These are phyloP conservation scores for Solanum bulbocastanum DNA, from an alignment of 257 asterid species.

Conservation along the genomic window DNA sequence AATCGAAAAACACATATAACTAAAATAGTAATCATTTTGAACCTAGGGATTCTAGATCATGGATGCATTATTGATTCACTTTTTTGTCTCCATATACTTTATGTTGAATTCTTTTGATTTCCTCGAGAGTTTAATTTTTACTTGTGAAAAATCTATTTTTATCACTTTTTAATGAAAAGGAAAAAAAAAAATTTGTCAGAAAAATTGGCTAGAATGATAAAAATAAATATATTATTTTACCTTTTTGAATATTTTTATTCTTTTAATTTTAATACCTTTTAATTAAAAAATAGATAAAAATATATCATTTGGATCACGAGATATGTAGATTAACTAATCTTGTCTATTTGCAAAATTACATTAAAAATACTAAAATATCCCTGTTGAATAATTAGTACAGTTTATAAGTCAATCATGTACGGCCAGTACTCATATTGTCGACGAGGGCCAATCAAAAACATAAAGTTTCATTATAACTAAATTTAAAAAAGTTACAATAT, in stretches of 20 bases:
- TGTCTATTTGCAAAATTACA: neutral
- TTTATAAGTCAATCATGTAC: neutral
- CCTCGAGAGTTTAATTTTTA: neutral
- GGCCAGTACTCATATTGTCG: neutral
- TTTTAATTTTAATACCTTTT: no score
- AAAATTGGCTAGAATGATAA: no score
- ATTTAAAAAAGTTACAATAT: neutral
- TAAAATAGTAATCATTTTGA: neutral
- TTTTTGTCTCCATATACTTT: neutral
- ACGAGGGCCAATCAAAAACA: neutral
- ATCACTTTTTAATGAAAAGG: neutral
- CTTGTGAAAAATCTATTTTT: neutral
- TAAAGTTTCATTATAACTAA: neutral
- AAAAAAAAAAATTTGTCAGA: no score
- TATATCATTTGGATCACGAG: neutral
- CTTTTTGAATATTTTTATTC: no score
- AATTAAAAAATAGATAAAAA: no score
- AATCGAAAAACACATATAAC: neutral
- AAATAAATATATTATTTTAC: no score
- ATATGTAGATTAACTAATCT: neutral
- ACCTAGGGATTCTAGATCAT: neutral
- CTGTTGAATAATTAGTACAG: neutral
- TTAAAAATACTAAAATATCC: neutral
- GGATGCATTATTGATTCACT: neutral
- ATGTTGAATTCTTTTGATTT: neutral